These are phyloP conservation scores for Acmispon strigosus DNA, from an alignment of 306 rosid genomes.

Conservation along the genomic window DNA sequence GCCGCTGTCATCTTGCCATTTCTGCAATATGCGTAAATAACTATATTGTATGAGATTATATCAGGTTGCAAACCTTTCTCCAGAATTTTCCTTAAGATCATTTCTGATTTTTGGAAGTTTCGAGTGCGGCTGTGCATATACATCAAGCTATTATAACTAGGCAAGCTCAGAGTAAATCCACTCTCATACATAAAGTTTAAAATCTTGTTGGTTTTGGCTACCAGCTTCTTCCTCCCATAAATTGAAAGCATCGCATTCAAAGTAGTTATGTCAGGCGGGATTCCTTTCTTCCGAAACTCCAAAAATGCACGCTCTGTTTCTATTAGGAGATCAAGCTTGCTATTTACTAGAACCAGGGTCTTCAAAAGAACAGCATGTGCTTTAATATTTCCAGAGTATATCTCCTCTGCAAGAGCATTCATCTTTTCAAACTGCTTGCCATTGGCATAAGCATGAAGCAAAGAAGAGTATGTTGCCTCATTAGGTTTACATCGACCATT, in stretches of 20 bases:
- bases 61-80: constrained; percentile 65
- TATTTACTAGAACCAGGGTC: constrained; percentile 70
- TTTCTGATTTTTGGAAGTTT: constrained; percentile 50
- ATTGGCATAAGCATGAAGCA: constrained; percentile 87
- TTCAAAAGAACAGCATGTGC: constrained; percentile 63
- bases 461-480: constrained; percentile 64
- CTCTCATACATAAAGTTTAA: constrained; percentile 57
- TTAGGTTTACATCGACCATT: constrained; percentile 65
- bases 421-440: constrained; percentile 55
- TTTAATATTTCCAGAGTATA: constrained; percentile 56
- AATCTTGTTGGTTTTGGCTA: constrained; percentile 51
- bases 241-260: constrained; percentile 76
- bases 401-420: constrained; percentile 63
- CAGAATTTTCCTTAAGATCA: constrained; percentile 47
- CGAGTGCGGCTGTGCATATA: constrained; percentile 59
- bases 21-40: constrained; percentile 71
- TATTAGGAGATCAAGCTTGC: constrained; percentile 57
- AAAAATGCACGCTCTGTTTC: constrained; percentile 75
- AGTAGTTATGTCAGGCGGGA: constrained; percentile 54
- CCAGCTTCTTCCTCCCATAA: constrained; percentile 68
- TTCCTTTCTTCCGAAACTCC: constrained; percentile 48
- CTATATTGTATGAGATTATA: constrained; percentile 57
- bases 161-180: constrained; percentile 69
- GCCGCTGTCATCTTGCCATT: constrained; percentile 71
- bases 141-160: constrained; percentile 78